Evolutionary conservation across 192 early-diverging fungal genomes (phyloP), one percentile per base, ranked within the genome.

Genomic region (Anaeromyces robustus): DNA sequence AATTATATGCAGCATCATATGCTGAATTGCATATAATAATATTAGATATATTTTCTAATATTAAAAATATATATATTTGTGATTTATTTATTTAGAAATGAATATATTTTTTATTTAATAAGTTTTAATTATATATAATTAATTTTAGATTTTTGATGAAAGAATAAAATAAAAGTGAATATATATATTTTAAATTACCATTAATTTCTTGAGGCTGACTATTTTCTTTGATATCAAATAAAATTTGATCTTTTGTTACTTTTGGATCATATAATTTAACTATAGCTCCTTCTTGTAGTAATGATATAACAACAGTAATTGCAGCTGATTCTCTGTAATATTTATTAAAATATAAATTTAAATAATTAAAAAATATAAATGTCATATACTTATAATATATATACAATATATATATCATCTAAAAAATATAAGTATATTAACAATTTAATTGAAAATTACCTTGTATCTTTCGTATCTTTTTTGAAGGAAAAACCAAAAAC

Each of bases 401-500:
- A n/a, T n/a, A n/a, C n/a, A n/a, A n/a, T n/a, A n/a, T n/a, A n/a
- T n/a, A n/a, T n/a, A n/a, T n/a, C n/a, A n/a, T n/a, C n/a, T n/a
- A n/a, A n/a, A n/a, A n/a, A n/a, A n/a, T n/a, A n/a, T n/a, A n/a
- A n/a, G n/a, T n/a, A n/a, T n/a, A n/a, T n/a, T n/a, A n/a, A n/a
- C n/a, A n/a, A n/a, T n/a, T n/a, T n/a, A n/a, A n/a, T n/a, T n/a
- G n/a, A 80, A 34, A 26, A 22, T 11, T 32, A 37, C 78, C 78
- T 89, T 31, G 96, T 94, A 86, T 98, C 96, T 80, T 94, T 94
- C 30, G 95, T 98, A 82, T 95, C 93, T 85, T 94, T 95, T 88
- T 98, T 98, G 88, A 94, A 98, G 0, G 96, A 94, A 86, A 98
- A 98, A 12, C 96, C 96, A 79, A 95, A 87, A 29, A 95, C 85